A percentile compares a stretch with the other conserved stretches of the same genome.
phyloP scores from a whole-genome alignment of 371 early-diverging fungal species.

The Nematocida ausubeli region DNA sequence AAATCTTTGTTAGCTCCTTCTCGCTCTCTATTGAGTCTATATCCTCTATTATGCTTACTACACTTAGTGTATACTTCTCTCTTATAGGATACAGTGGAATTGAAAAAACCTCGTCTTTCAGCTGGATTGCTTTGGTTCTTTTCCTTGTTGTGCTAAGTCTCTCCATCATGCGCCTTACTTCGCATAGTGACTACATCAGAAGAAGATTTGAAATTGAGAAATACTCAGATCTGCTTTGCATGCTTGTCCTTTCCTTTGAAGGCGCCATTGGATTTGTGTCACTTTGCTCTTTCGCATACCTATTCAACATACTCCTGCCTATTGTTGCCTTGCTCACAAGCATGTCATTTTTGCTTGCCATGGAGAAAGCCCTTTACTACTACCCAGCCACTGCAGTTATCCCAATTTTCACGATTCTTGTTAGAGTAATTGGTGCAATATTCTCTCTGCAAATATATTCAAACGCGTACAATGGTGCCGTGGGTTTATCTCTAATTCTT shows the following conservation, averaged over 20 bases:
- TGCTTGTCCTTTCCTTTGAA: slow-evolving; percentile 34
- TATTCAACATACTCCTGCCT: neutral
- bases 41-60: slow-evolving; percentile 8
- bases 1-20: slow-evolving; percentile 47
- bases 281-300: slow-evolving; percentile 16
- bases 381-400: slow-evolving; percentile 58
- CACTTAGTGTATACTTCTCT: slow-evolving; percentile 37
- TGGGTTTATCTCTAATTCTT: slow-evolving; percentile 12
- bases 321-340: slow-evolving; percentile 12
- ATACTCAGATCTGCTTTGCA: slow-evolving; percentile 26
- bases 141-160: neutral
- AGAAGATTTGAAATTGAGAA: slow-evolving; percentile 1
- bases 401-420: slow-evolving; percentile 38
- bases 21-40: slow-evolving; percentile 4
- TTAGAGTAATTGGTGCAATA: slow-evolving; percentile 6
- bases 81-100: slow-evolving; percentile 22
- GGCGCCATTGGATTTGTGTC: slow-evolving; percentile 30
- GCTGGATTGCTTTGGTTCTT: neutral
- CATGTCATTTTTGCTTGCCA: slow-evolving; percentile 40
- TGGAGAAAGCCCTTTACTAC: slow-evolving; percentile 55
- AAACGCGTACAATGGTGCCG: neutral
- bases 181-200: slow-evolving; percentile 1
- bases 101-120: neutral
- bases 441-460: slow-evolving; percentile 4
- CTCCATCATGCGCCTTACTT: slow-evolving; percentile 11